phyloP scores from a whole-genome alignment of 176 grass and related monocot genomes.

The Echinochloa phyllopogon region DNA sequence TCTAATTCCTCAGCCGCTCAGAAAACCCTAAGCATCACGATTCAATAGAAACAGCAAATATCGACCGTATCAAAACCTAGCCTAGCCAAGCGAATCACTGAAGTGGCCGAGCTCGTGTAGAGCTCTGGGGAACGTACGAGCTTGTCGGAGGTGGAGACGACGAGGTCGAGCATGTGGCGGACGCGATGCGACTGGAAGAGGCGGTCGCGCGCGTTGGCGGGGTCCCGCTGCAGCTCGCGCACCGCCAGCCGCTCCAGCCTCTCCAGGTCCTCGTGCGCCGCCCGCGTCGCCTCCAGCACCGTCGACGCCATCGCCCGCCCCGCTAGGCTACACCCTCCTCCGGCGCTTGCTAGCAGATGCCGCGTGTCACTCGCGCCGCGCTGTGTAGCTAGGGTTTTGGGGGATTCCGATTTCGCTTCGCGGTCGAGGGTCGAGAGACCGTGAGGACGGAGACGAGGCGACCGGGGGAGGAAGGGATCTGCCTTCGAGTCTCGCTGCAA shows the following conservation, averaged over 20 bases:
- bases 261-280: slow-evolving; percentile 91
- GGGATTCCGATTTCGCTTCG: slow-evolving; percentile 13
- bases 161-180: slow-evolving; percentile 81
- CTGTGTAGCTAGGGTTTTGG: slow-evolving; percentile 48
- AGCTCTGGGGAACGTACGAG: slow-evolving; percentile 45
- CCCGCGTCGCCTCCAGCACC: slow-evolving; percentile 86
- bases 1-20: background rate
- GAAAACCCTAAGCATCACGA: slow-evolving; percentile 7
- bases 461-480: too few relatives aligned
- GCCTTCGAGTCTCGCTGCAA: background rate
- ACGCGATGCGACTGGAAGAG: slow-evolving; percentile 96
- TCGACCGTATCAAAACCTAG: background rate
- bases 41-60: background rate
- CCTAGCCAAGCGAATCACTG: too few relatives aligned
- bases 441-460: background rate
- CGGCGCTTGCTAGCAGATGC: background rate
- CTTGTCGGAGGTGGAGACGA: slow-evolving; percentile 74
- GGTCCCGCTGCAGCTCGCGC: slow-evolving; percentile 85
- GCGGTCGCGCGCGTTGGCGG: slow-evolving; percentile 79
- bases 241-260: slow-evolving; percentile 85
- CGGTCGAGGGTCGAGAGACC: background rate
- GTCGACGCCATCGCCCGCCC: slow-evolving; percentile 71
- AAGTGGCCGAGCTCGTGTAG: too few relatives aligned
- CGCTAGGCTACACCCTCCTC: background rate
- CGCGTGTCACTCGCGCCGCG: slow-evolving; percentile 21